Conservation (phyloP, 2,329 filamentous ascomycete genomes). For the Setomelanomma holmii region DNA sequence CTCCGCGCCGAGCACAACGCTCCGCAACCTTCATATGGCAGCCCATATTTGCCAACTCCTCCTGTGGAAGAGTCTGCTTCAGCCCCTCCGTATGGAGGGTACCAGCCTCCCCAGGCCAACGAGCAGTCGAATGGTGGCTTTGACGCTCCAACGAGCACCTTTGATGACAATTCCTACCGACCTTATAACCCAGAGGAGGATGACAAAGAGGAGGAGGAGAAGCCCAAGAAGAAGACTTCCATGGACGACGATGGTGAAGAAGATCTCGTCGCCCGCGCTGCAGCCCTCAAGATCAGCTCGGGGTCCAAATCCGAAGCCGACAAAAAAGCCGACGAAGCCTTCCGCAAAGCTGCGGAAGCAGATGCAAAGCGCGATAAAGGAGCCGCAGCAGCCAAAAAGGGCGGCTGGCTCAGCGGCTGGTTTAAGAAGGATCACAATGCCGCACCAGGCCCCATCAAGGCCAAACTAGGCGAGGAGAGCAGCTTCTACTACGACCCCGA, state of each 20-base stretch:
- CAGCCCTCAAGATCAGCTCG: constrained; percentile 56
- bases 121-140: constrained; percentile 39
- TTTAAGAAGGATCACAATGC: constrained; percentile 75
- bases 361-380: constrained; percentile 66
- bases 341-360: constrained; percentile 80
- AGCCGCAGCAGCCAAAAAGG: constrained; percentile 56
- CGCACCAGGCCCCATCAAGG: constrained; percentile 75
- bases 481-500: constrained; percentile 94
- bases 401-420: constrained; percentile 87
- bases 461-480: constrained; percentile 92
- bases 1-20: constrained; percentile 36
- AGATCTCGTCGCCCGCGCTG: constrained; percentile 61
- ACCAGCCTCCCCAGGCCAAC: constrained; percentile 31
- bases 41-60: constrained; percentile 40
- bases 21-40: constrained; percentile 33
- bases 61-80: constrained; percentile 26
- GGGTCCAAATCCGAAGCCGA: constrained; percentile 67
- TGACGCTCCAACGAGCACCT: constrained; percentile 34
- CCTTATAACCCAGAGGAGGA: constrained; percentile 60
- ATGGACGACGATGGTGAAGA: constrained; percentile 85
- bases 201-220: constrained; percentile 54
- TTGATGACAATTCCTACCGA: constrained; percentile 50
- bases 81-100: constrained; percentile 33
- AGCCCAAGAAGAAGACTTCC: constrained; percentile 67
- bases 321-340: constrained; percentile 81